phyloP scores from a whole-genome alignment of 768 basidiomycete species.

The Russula sp. region DNA sequence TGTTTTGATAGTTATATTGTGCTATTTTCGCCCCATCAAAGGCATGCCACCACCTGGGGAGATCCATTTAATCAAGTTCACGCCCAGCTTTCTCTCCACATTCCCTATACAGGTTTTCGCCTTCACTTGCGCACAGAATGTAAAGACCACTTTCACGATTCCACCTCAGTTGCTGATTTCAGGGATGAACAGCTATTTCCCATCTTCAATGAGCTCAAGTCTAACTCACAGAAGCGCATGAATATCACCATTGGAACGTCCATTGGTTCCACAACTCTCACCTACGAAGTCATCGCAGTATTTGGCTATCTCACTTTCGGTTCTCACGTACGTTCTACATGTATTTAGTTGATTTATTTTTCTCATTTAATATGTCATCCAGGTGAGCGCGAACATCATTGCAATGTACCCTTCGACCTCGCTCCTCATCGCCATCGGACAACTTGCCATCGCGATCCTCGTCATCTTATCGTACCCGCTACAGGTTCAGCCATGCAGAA shows the following conservation, averaged over 20 bases:
- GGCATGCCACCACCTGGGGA: constrained; percentile 64
- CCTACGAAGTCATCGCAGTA: constrained; percentile 85
- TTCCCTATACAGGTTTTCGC: constrained; percentile 95
- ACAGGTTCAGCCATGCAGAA: constrained; percentile 91
- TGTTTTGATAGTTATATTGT: constrained; percentile 72
- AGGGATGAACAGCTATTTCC: constrained; percentile 69
- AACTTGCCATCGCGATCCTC: constrained; percentile 86
- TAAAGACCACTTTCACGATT: constrained; percentile 38
- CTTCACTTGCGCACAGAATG: constrained; percentile 92
- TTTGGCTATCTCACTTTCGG: constrained; percentile 96
- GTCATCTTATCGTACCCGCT: constrained; percentile 93
- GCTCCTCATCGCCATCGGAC: constrained; percentile 88
- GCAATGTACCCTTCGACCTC: constrained; percentile 93
- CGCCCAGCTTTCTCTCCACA: constrained; percentile 72
- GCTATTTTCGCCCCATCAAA: constrained; percentile 72
- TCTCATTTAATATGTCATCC: not conserved
- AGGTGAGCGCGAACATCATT: constrained; percentile 91
- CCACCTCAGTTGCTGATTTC: constrained; percentile 3
- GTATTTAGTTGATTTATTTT: not conserved
- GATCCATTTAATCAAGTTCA: constrained; percentile 67
- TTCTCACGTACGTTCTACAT: constrained; percentile 52
- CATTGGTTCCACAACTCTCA: constrained; percentile 77
- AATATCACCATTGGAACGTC: constrained; percentile 84
- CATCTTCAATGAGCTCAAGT: constrained; percentile 85
- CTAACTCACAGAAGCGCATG: constrained; percentile 78